These are phyloP conservation scores for Dimocarpus longan DNA, from an alignment of 345 rosid genomes.

Conservation along the genomic window DNA sequence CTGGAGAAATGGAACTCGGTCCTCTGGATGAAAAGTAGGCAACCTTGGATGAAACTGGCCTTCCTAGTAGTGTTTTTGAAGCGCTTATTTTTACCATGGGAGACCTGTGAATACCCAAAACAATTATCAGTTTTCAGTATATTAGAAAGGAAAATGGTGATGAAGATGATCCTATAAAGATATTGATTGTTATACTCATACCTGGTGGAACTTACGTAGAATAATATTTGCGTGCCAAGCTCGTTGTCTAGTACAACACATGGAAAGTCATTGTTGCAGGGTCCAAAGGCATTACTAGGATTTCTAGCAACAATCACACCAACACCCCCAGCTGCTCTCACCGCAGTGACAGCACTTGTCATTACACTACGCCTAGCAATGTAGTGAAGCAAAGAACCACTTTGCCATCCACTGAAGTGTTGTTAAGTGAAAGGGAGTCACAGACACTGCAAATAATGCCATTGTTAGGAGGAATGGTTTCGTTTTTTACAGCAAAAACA, in stretches of 20 bases:
- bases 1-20: conserved; percentile 10
- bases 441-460: conserved; percentile 11
- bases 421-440: conserved; percentile 18
- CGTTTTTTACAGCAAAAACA: no score
- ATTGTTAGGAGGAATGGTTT: not conserved
- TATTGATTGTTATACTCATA: conserved; percentile 16
- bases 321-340: conserved; percentile 36
- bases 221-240: conserved; percentile 37
- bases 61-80: conserved; percentile 33
- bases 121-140: not conserved
- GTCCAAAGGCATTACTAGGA: conserved; percentile 29
- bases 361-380: conserved; percentile 19
- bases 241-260: conserved; percentile 38
- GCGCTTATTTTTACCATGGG: conserved; percentile 27
- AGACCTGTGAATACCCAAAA: conserved; percentile 14
- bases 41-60: conserved; percentile 39
- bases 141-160: not conserved
- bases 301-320: conserved; percentile 41
- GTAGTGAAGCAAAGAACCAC: conserved; percentile 41
- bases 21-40: conserved; percentile 47
- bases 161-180: not conserved
- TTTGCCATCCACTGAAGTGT: conserved; percentile 29
- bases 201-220: conserved; percentile 38
- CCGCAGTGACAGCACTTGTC: conserved; percentile 24
- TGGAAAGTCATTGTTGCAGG: conserved; percentile 36